phyloP scores from a whole-genome alignment of 2,329 filamentous ascomycete species.

The Diaporthe destruens region DNA sequence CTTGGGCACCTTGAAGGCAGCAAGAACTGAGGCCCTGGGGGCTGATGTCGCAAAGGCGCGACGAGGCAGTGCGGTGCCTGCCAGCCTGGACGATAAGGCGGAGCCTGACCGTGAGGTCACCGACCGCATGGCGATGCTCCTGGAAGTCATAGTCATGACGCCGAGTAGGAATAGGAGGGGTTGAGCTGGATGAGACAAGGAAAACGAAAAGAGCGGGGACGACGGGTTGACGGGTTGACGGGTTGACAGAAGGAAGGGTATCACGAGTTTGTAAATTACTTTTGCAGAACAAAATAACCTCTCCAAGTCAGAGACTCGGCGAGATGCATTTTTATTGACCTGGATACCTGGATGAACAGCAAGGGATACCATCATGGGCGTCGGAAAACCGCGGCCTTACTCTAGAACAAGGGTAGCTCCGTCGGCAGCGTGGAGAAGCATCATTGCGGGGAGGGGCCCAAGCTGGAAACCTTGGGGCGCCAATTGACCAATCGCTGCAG shows the following conservation, averaged over 20 bases:
- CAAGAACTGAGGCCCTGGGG: constrained; percentile 69
- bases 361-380: constrained; percentile 16
- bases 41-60: constrained; percentile 48
- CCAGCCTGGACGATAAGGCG: constrained; percentile 28
- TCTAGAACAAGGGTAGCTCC: constrained; percentile 36
- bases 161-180: neutral
- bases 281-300: neutral
- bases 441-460: constrained; percentile 35
- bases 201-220: neutral
- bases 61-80: constrained; percentile 32
- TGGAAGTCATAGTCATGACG: constrained; percentile 36
- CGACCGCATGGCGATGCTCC: constrained; percentile 37
- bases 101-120: constrained; percentile 35
- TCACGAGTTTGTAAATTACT: constrained; percentile 11
- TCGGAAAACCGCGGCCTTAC: constrained; percentile 35
- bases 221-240: neutral
- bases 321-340: constrained; percentile 22
- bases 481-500: constrained; percentile 36
- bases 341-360: constrained; percentile 15
- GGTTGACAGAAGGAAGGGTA: constrained; percentile 12
- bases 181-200: neutral
- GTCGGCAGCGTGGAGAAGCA: constrained; percentile 15
- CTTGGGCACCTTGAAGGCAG: constrained; percentile 87
- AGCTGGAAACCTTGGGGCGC: neutral
- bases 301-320: neutral